phyloP scores from a whole-genome alignment of 768 basidiomycete species.

The Phylloporus sp. region DNA sequence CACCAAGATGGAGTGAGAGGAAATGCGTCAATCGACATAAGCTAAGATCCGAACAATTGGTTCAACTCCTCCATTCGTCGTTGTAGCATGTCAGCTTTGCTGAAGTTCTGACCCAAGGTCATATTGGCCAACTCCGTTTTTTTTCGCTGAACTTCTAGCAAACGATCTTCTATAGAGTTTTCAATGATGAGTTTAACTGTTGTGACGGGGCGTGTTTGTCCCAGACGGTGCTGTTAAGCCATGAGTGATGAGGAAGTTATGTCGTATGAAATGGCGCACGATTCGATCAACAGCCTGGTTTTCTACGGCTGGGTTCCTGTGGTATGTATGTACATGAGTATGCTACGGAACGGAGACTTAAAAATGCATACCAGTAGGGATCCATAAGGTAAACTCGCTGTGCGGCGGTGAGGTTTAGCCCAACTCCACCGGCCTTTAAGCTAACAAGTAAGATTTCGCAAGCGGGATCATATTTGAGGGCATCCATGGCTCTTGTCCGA shows the following conservation, averaged over 20 bases:
- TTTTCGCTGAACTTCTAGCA: constrained; percentile 91
- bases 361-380: constrained; percentile 72
- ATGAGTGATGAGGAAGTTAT: background rate
- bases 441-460: constrained; percentile 96
- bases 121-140: constrained; percentile 93
- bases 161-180: constrained; percentile 87
- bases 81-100: constrained; percentile 81
- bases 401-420: constrained; percentile 91
- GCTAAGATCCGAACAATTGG: constrained; percentile 59
- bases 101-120: constrained; percentile 83
- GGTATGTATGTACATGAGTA: background rate
- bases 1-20: constrained; percentile 14
- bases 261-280: constrained; percentile 44
- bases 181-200: constrained; percentile 93
- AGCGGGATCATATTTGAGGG: constrained; percentile 80
- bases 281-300: constrained; percentile 98
- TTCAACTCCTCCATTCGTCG: constrained; percentile 85
- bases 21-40: constrained; percentile 21
- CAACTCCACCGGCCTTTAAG: constrained; percentile 95
- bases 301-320: constrained; percentile 93
- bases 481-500: constrained; percentile 86
- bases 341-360: background rate
- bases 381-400: constrained; percentile 94
- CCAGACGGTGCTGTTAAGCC: constrained; percentile 76
- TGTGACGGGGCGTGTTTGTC: constrained; percentile 87